phyloP scores from a whole-genome alignment of 225 moss, liverwort and hornwort species.

The Straminergon stramineum region DNA sequence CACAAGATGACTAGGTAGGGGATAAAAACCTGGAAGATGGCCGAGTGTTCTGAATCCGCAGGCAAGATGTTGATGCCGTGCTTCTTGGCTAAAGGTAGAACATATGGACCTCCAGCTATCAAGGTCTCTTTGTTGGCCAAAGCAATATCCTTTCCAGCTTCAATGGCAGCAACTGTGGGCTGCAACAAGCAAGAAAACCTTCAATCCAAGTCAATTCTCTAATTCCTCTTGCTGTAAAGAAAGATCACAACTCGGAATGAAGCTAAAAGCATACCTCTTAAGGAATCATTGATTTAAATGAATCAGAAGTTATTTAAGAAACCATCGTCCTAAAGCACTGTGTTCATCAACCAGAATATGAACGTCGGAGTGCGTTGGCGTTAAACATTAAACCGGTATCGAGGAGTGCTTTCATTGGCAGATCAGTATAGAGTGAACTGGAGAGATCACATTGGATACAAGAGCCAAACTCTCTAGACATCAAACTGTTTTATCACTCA shows the following conservation, averaged over 20 bases:
- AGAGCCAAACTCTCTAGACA: neutral
- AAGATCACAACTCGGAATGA: neutral
- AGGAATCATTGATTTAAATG: neutral
- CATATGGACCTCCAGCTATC: constrained; percentile 96
- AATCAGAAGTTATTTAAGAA: neutral
- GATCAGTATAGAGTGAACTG: neutral
- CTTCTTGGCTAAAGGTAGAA: constrained; percentile 89
- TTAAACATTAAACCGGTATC: neutral
- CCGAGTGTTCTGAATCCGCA: constrained; percentile 97
- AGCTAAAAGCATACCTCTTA: neutral
- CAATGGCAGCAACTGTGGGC: constrained; percentile 93
- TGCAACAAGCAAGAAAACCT: constrained; percentile 10
- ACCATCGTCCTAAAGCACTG: neutral
- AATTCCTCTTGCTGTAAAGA: neutral
- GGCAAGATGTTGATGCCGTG: constrained; percentile 86
- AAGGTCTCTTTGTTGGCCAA: constrained; percentile 96
- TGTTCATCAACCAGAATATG: neutral
- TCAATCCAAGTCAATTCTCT: neutral
- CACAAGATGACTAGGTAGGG: neutral
- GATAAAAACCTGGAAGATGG: constrained; percentile 74
- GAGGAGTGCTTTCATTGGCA: neutral
- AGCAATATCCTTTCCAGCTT: constrained; percentile 96
- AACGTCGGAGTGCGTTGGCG: neutral
- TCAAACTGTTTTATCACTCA: neutral
- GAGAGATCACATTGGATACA: neutral